A percentile compares a stretch with the other conserved stretches of the same genome.
phyloP scores from a whole-genome alignment of 768 basidiomycete genomes.

The Daedaleopsis sinensis region DNA sequence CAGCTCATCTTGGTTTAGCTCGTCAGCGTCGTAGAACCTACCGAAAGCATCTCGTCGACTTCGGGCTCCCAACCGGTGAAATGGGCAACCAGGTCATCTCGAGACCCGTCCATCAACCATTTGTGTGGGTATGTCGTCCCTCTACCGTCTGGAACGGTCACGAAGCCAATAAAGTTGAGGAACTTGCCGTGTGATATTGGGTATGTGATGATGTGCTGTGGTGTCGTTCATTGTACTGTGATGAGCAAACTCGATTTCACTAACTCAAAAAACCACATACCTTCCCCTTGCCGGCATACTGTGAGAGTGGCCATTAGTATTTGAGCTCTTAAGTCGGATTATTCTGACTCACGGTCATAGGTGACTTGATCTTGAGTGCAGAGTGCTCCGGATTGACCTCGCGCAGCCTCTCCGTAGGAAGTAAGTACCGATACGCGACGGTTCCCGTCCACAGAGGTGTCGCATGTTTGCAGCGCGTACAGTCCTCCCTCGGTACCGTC shows the following conservation, averaged over 20 bases:
- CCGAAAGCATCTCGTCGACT: constrained; percentile 27
- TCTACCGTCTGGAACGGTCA: constrained; percentile 24
- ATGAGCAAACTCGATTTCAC: constrained; percentile 7
- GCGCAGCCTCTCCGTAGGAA: constrained; percentile 26
- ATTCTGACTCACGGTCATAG: constrained; percentile 13
- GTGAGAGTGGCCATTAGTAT: background rate
- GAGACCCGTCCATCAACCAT: constrained; percentile 27
- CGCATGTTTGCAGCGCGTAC: constrained; percentile 15
- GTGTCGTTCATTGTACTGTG: background rate
- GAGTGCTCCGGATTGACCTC: constrained; percentile 21
- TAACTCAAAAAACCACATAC: background rate
- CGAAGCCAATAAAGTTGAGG: constrained; percentile 29
- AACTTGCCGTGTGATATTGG: constrained; percentile 28
- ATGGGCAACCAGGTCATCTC: constrained; percentile 23
- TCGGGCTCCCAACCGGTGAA: constrained; percentile 31
- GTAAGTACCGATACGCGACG: constrained; percentile 28
- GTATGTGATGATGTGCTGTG: constrained; percentile 32
- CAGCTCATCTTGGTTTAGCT: background rate
- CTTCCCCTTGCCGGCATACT: constrained; percentile 28
- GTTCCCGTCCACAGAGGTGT: constrained; percentile 32
- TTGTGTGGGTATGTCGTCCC: constrained; percentile 26
- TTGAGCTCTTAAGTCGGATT: background rate
- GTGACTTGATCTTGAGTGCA: constrained; percentile 10
- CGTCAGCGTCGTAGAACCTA: constrained; percentile 5
- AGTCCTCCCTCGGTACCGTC: constrained; percentile 1